These are phyloP conservation scores for Rhodotorula toruloides DNA, from an alignment of 768 basidiomycete genomes.

Conservation along the genomic window DNA sequence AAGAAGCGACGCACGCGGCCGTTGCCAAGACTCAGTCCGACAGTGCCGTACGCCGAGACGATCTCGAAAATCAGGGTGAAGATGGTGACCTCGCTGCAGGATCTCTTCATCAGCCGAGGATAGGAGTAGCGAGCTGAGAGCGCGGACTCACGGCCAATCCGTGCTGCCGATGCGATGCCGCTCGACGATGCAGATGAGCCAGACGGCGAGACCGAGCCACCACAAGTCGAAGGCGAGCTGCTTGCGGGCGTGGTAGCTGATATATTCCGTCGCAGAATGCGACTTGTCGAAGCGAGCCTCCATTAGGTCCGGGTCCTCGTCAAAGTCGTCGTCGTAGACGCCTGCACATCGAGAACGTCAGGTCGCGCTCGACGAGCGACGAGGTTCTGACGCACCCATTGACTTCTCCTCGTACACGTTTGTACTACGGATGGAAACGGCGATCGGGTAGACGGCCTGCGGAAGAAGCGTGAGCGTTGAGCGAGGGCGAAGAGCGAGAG, in stretches of 20 bases:
- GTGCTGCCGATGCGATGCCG: constrained; percentile 11
- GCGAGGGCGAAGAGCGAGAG: background rate
- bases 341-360: constrained; percentile 8
- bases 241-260: constrained; percentile 61
- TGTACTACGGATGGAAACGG: constrained; percentile 65
- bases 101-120: background rate
- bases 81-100: constrained; percentile 27
- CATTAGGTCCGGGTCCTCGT: constrained; percentile 30
- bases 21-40: constrained; percentile 84
- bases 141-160: constrained; percentile 15
- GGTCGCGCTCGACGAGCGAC: background rate
- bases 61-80: constrained; percentile 60
- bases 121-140: background rate
- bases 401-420: constrained; percentile 81
- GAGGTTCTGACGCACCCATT: constrained; percentile 60
- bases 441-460: constrained; percentile 47
- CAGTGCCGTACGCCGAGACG: constrained; percentile 63
- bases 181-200: constrained; percentile 89
- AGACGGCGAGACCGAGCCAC: constrained; percentile 82
- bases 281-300: constrained; percentile 34
- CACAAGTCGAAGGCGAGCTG: constrained; percentile 97
- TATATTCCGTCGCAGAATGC: constrained; percentile 39
- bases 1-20: constrained; percentile 64
- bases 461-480: background rate
- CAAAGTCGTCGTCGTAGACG: constrained; percentile 38